Evolutionary conservation across 2,329 filamentous ascomycete genomes (phyloP).

Genomic region (Fusarium sp.): DNA sequence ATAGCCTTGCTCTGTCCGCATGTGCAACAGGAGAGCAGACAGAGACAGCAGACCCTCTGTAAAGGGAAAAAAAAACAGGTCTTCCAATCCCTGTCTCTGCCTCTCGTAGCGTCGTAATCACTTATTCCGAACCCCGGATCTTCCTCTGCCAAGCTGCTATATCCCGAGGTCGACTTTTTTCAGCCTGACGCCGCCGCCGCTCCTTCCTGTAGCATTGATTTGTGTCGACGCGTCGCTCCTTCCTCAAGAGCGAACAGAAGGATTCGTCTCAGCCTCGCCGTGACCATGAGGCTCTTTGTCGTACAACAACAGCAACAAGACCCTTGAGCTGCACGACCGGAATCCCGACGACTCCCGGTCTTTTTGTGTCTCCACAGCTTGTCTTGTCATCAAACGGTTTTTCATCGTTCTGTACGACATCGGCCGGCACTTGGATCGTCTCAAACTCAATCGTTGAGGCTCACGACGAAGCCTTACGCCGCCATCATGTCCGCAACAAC

Average conservation of each 20-base stretch:
- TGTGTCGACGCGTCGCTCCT: not conserved
- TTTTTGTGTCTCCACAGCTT: not conserved
- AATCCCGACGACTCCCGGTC: conserved; percentile 3
- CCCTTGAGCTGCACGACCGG: too few species aligned
- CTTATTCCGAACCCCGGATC: conserved; percentile 24
- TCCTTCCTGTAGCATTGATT: conserved; percentile 1
- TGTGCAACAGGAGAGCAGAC: not conserved
- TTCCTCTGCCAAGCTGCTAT: conserved; percentile 15
- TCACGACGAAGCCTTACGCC: conserved; percentile 1
- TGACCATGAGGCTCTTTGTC: conserved; percentile 2
- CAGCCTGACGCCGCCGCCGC: not conserved
- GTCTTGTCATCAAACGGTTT: conserved; percentile 1
- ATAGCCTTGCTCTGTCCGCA: not conserved
- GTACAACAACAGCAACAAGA: not conserved
- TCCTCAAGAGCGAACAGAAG: not conserved
- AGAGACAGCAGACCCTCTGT: not conserved
- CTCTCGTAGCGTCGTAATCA: conserved; percentile 21
- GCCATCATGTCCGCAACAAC: conserved; percentile 23
- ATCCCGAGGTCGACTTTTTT: not conserved
- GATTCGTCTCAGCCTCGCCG: conserved; percentile 1
- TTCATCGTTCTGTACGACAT: too few species aligned
- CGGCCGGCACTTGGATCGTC: not conserved
- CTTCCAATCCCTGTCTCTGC: not conserved
- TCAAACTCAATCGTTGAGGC: not conserved
- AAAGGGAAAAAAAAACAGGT: not conserved